Conservation (phyloP, 163 green algal genomes). For the Chlamydomonas reinhardtii region DNA sequence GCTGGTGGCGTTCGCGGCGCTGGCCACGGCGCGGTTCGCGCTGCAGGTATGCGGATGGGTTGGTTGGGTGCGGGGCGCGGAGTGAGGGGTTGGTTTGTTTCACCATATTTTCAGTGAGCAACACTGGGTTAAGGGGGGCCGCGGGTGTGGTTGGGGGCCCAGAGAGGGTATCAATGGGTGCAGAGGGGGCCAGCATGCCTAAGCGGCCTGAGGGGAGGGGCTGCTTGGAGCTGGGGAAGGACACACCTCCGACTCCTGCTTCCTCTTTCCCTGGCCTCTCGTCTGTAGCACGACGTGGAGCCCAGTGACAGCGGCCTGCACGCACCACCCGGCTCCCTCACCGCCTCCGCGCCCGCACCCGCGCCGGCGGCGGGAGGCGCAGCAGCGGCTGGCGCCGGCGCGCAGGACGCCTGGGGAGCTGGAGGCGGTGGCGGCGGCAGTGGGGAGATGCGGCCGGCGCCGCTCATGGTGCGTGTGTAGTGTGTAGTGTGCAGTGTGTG, state of each 20-base stretch:
- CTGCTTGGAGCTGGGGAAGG: no score
- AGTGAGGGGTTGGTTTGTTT: no score
- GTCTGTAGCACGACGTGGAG: conserved; percentile 55
- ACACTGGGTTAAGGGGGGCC: no score
- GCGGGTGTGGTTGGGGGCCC: no score
- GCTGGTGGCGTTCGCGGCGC: conserved; percentile 68
- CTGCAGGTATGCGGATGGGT: conserved; percentile 22
- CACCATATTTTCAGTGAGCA: no score
- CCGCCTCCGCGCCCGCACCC: background rate
- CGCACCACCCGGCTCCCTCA: conserved; percentile 37
- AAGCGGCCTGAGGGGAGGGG: no score
- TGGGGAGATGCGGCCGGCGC: conserved; percentile 18
- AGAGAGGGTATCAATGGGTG: no score
- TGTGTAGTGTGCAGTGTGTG: no score
- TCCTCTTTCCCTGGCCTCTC: no score
- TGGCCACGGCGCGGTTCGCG: conserved; percentile 65
- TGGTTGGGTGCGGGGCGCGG: no score
- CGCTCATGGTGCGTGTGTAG: conserved; percentile 28
- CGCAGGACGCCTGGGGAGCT: background rate
- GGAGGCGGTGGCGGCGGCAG: background rate
- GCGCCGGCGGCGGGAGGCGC: background rate
- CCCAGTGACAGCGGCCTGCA: conserved; percentile 38
- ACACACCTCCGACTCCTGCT: no score
- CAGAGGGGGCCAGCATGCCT: no score
- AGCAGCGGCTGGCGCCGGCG: background rate